phyloP scores from a whole-genome alignment of 2,329 filamentous ascomycete species.

The Purpureocillium lavendulum region DNA sequence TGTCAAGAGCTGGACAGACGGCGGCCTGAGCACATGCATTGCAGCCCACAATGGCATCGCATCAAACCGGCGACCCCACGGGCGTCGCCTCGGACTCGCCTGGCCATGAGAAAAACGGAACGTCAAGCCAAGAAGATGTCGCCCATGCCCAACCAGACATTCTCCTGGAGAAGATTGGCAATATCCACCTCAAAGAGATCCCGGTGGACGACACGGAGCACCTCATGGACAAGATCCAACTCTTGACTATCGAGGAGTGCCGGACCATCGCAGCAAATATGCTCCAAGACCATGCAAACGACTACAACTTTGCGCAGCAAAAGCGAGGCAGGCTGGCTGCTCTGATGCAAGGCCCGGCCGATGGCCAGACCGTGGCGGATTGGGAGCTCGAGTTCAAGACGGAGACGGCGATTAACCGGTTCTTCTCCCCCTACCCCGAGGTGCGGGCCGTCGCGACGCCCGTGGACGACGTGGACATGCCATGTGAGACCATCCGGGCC shows the following conservation, averaged over 20 bases:
- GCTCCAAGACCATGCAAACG: constrained; percentile 14
- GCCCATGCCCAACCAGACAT: no score
- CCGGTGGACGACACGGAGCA: constrained; percentile 15
- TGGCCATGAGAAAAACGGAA: no score
- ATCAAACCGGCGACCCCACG: no score
- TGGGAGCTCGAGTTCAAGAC: constrained; percentile 11
- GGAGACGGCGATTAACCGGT: constrained; percentile 10
- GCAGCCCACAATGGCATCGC: no score
- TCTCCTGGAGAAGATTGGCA: no score
- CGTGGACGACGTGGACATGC: constrained; percentile 16
- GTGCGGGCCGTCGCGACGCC: constrained; percentile 17
- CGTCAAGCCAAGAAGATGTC: no score
- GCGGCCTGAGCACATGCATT: no score
- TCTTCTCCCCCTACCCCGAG: constrained; percentile 16
- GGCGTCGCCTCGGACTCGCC: no score
- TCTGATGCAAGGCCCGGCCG: constrained; percentile 9
- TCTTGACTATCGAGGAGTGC: constrained; percentile 11
- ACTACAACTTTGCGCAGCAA: constrained; percentile 13
- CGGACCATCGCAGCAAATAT: constrained; percentile 10
- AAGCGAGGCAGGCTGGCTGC: constrained; percentile 10
- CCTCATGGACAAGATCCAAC: constrained; percentile 14
- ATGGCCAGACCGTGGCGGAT: constrained; percentile 8
- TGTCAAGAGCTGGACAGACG: no score
- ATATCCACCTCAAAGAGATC: no score
- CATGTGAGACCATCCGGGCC: constrained; percentile 18